Evolutionary conservation across 768 basidiomycete genomes (phyloP).

Genomic region (Podaxis sp.): DNA sequence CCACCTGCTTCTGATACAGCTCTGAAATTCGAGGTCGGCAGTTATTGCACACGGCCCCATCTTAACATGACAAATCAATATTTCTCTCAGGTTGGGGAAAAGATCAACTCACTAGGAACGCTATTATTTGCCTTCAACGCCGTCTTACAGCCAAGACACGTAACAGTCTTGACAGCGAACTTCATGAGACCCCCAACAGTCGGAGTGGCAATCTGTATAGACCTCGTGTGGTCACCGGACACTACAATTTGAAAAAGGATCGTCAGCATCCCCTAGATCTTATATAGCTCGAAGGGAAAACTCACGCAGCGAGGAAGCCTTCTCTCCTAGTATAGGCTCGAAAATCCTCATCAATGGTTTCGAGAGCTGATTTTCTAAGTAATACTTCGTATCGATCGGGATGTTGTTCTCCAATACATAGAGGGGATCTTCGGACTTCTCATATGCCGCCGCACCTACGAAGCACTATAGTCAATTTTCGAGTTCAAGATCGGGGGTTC

Average conservation of each 20-base stretch:
- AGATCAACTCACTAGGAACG: slow-evolving; percentile 50
- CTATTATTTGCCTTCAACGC: slow-evolving; percentile 79
- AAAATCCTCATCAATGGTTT: slow-evolving; percentile 98
- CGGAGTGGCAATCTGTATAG: slow-evolving; percentile 95
- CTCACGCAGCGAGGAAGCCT: slow-evolving; percentile 76
- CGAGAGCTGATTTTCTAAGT: slow-evolving; percentile 95
- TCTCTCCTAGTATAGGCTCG: slow-evolving; percentile 95
- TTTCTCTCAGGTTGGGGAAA: not conserved
- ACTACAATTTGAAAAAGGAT: slow-evolving; percentile 47
- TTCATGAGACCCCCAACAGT: slow-evolving; percentile 98
- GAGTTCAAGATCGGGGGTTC: not conserved
- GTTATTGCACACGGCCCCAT: slow-evolving; percentile 93
- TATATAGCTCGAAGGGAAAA: not conserved
- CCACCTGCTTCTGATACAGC: slow-evolving; percentile 88
- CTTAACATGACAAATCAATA: slow-evolving; percentile 35
- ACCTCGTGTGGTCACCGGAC: slow-evolving; percentile 92
- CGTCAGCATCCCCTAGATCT: slow-evolving; percentile 4
- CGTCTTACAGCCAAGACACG: slow-evolving; percentile 95
- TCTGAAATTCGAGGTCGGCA: slow-evolving; percentile 85
- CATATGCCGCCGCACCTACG: slow-evolving; percentile 91
- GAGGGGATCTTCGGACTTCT: slow-evolving; percentile 97
- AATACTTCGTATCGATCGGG: slow-evolving; percentile 97
- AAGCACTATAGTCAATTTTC: not conserved
- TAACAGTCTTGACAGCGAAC: slow-evolving; percentile 94
- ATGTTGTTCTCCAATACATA: slow-evolving; percentile 98